Evolutionary conservation across 2,329 filamentous ascomycete species (phyloP), one percentile per base, ranked within the genome.

Genomic region (Colletotrichum sojae): DNA sequence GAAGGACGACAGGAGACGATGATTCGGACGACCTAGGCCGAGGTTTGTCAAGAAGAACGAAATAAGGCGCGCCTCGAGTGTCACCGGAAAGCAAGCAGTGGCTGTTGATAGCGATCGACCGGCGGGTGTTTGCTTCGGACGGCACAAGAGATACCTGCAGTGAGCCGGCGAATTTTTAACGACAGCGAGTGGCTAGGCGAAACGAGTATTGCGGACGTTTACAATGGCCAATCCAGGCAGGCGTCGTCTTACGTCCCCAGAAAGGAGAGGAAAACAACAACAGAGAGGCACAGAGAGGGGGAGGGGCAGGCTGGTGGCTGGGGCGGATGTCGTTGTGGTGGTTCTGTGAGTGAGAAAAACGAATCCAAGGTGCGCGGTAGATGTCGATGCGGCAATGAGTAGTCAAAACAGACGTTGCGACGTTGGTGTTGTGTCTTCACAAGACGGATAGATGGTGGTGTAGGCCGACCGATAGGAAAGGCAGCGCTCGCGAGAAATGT

Each of bases 1-100:
- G 18, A 70, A 62, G 70, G 68, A 70, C 69, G 72, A 57, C 72
- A 57, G 46, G 53, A 51, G 16, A 18, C 58, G 56, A 54, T 18
- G 9, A 52, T 25, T 40, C 39, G 45, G 25, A 52, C 45, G 57
- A 57, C 46, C 25, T 20, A 31, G 45, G 48, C 55, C 56, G 18
- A 52, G 20, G 18, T 43, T 53, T 52, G 67, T 69, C 65, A 71
- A 63, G 64, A 63, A 58, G 54, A 61, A 58, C 53, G 60, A 69
- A 53, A 46, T 49, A 69, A 57, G 71, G 40, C 66, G 31, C 16
- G 48, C 39, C 45, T 60, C 56, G 52, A 62, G 56, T 36, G 46
- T 20, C 54, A 63, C 58, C 43, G 55, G 31, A 54, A 25, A 48
- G 64, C 27, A 52, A 16, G 48, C 22, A 57, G 45, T 48, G 57